These are phyloP conservation scores for Coniferiporia weirii DNA, from an alignment of 1,284 basidiomycete genomes.

Conservation along the genomic window DNA sequence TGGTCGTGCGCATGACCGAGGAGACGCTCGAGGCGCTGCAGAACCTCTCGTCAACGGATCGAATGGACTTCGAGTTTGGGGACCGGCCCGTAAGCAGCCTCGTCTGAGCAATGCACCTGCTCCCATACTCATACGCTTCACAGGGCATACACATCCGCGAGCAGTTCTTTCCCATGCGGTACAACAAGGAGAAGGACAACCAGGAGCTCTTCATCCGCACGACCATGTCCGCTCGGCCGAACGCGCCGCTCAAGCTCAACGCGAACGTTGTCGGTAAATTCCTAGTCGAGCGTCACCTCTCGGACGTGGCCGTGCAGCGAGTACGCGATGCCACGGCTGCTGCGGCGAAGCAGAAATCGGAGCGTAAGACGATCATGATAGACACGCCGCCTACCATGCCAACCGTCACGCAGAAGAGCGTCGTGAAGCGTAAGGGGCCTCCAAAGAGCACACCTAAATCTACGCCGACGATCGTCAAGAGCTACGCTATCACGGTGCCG, in stretches of 20 bases:
- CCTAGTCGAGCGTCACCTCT: constrained; percentile 54
- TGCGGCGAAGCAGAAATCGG: constrained; percentile 51
- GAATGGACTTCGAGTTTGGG: constrained; percentile 56
- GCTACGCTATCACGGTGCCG: constrained; percentile 21
- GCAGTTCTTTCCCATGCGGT: constrained; percentile 53
- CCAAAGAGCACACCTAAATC: constrained; percentile 23
- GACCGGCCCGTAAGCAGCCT: constrained; percentile 43
- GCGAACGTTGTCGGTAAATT: constrained; percentile 67
- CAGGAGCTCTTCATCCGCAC: constrained; percentile 70
- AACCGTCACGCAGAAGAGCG: constrained; percentile 26
- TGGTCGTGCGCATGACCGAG: constrained; percentile 65
- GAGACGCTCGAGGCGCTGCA: constrained; percentile 64
- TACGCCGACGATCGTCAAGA: constrained; percentile 20
- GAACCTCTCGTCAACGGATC: constrained; percentile 38
- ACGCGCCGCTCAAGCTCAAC: constrained; percentile 61
- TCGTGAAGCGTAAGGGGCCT: constrained; percentile 24
- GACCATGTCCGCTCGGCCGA: constrained; percentile 48
- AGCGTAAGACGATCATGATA: constrained; percentile 48
- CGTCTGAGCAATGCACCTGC: not conserved
- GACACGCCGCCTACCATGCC: constrained; percentile 32
- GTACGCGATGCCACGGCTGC: constrained; percentile 52
- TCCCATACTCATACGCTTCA: not conserved
- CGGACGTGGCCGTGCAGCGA: constrained; percentile 43
- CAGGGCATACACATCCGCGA: constrained; percentile 65
- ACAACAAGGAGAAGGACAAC: constrained; percentile 44